Conservation (phyloP, 805 yeast species). For the Kazachstania africana region DNA sequence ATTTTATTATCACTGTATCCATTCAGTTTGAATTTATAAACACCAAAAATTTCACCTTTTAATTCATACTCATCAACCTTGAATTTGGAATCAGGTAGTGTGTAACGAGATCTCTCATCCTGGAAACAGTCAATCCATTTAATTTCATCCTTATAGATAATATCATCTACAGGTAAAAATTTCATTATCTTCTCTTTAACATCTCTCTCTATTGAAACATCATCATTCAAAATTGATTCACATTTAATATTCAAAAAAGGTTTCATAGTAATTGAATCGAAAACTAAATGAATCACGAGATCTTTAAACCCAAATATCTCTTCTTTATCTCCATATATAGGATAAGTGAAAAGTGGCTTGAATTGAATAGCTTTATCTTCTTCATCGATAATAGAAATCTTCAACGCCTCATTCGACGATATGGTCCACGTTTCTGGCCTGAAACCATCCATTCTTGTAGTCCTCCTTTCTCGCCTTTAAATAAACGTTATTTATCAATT, state of each 20-base stretch:
- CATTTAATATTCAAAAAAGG: constrained; percentile 61
- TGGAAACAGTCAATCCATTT: constrained; percentile 52
- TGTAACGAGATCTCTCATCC: constrained; percentile 33
- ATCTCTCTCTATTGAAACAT: constrained; percentile 31
- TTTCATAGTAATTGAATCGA: constrained; percentile 61
- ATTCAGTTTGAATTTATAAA: constrained; percentile 34
- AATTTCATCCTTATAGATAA: constrained; percentile 50
- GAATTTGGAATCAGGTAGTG: constrained; percentile 30
- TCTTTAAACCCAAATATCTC: constrained; percentile 75
- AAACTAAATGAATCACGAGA: constrained; percentile 52
- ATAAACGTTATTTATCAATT: background rate
- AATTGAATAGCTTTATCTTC: constrained; percentile 51
- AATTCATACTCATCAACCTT: constrained; percentile 24
- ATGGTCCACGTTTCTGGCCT: constrained; percentile 67
- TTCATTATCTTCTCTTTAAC: constrained; percentile 42
- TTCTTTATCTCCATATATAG: constrained; percentile 87
- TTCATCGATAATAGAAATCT: constrained; percentile 51
- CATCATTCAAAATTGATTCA: constrained; percentile 37
- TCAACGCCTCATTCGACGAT: constrained; percentile 58
- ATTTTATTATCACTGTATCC: constrained; percentile 2
- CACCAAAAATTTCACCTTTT: constrained; percentile 32
- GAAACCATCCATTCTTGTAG: constrained; percentile 15
- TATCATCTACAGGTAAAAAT: constrained; percentile 46
- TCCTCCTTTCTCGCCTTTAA: background rate
- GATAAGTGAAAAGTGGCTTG: constrained; percentile 77